These are phyloP conservation scores for Pichia occidentalis DNA, from an alignment of 805 yeast species.

Conservation along the genomic window DNA sequence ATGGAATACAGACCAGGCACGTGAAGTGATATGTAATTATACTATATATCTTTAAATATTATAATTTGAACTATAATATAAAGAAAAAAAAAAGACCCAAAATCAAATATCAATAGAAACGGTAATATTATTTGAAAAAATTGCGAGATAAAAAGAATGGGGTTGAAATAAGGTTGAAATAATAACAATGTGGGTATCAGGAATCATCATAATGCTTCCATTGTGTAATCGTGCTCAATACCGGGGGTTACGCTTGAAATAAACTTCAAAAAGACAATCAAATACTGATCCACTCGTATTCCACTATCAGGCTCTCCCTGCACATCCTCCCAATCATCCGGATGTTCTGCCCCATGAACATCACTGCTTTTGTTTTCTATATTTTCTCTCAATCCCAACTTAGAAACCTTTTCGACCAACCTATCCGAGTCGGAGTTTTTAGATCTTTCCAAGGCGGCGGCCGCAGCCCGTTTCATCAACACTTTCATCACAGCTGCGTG, in stretches of 20 bases:
- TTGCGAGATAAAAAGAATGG: too few relatives aligned
- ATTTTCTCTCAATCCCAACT: slow-evolving; percentile 40
- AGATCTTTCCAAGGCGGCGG: slow-evolving; percentile 31
- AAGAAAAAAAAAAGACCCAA: background rate
- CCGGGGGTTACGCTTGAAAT: slow-evolving; percentile 97
- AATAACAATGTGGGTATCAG: too few relatives aligned
- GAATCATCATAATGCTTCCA: slow-evolving; percentile 82
- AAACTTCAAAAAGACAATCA: slow-evolving; percentile 84
- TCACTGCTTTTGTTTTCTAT: slow-evolving; percentile 14
- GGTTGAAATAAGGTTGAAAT: too few relatives aligned
- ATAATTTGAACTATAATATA: background rate
- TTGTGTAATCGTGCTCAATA: slow-evolving; percentile 95
- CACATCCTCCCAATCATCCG: slow-evolving; percentile 23
- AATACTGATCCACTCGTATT: slow-evolving; percentile 84
- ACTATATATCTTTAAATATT: too few relatives aligned
- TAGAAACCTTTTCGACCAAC: slow-evolving; percentile 38
- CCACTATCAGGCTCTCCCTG: slow-evolving; percentile 24
- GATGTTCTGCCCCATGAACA: slow-evolving; percentile 15
- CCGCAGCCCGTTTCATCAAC: slow-evolving; percentile 65
- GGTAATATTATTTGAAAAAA: too few relatives aligned
- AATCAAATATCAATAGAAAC: too few relatives aligned
- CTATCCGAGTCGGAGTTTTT: slow-evolving; percentile 23
- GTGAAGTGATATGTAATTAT: too few relatives aligned
- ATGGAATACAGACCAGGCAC: slow-evolving; percentile 2
- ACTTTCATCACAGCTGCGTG: slow-evolving; percentile 94